These are phyloP conservation scores for Verticillium longisporum DNA, from an alignment of 2,329 filamentous ascomycete genomes.

Conservation along the genomic window DNA sequence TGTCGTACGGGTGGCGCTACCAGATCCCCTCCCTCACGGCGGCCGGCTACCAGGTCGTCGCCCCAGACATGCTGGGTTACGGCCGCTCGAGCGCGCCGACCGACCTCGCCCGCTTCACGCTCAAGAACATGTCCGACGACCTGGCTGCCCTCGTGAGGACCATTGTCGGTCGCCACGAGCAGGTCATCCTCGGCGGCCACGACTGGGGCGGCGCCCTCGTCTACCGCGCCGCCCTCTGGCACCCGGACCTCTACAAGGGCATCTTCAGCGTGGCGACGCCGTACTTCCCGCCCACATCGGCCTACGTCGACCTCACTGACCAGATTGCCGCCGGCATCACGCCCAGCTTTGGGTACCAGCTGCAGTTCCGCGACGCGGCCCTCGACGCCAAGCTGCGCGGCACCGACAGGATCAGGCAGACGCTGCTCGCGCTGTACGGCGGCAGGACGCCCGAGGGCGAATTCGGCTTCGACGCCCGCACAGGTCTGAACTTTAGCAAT, in stretches of 20 bases:
- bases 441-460: constrained; percentile 49
- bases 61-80: constrained; percentile 73
- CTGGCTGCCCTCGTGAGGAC: constrained; percentile 60
- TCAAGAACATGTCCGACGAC: constrained; percentile 64
- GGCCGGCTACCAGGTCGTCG: constrained; percentile 64
- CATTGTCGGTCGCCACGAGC: constrained; percentile 27
- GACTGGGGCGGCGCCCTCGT: constrained; percentile 74
- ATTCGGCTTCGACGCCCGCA: constrained; percentile 51
- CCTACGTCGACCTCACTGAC: constrained; percentile 48
- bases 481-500: constrained; percentile 34
- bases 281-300: constrained; percentile 44
- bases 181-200: constrained; percentile 69
- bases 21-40: constrained; percentile 66
- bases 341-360: constrained; percentile 69
- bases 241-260: constrained; percentile 60
- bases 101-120: constrained; percentile 25
- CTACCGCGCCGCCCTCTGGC: constrained; percentile 62
- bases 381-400: constrained; percentile 41
- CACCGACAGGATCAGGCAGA: constrained; percentile 52
- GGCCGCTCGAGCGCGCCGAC: constrained; percentile 60
- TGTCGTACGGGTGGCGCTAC: constrained; percentile 70
- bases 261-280: constrained; percentile 71
- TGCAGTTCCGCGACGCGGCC: constrained; percentile 60
- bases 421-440: constrained; percentile 63
- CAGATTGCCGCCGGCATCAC: constrained; percentile 36